These are phyloP conservation scores for Mucuna pruriens DNA, from an alignment of 306 rosid species.

Conservation along the genomic window DNA sequence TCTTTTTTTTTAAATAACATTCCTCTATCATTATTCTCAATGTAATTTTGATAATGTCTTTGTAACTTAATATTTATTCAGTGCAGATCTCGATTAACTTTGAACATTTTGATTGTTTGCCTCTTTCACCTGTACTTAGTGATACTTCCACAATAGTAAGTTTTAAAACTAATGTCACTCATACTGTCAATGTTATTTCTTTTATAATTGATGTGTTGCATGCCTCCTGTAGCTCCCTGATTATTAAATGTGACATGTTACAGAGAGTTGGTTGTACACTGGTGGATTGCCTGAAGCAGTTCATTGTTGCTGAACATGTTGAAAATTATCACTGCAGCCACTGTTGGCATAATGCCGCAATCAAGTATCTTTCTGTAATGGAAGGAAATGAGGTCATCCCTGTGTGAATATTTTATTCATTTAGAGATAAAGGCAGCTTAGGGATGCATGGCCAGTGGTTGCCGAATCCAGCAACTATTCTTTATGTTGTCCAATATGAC, in stretches of 20 bases:
- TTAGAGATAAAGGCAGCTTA: constrained; percentile 19
- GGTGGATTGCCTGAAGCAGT: constrained; percentile 83
- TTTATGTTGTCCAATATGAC: constrained; percentile 36
- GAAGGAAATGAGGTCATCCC: constrained; percentile 68
- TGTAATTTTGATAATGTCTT: constrained; percentile 10
- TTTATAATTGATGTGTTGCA: background rate
- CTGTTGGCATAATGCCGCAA: constrained; percentile 90
- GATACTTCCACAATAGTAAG: constrained; percentile 61
- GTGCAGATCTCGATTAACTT: constrained; percentile 88
- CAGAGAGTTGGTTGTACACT: constrained; percentile 69
- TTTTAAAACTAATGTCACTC: constrained; percentile 36
- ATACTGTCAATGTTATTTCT: constrained; percentile 37
- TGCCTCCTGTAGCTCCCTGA: constrained; percentile 15
- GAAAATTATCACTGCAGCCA: constrained; percentile 79
- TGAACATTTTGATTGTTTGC: constrained; percentile 88
- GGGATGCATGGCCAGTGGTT: constrained; percentile 26
- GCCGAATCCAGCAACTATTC: constrained; percentile 33
- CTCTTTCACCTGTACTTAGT: constrained; percentile 64
- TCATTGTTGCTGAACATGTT: constrained; percentile 76
- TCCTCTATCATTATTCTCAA: constrained; percentile 18
- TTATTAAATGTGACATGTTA: constrained; percentile 24
- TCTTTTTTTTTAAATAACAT: background rate
- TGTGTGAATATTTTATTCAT: constrained; percentile 22
- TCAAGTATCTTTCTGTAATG: constrained; percentile 67
- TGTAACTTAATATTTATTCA: constrained; percentile 26